Evolutionary conservation across 495 filamentous ascomycete genomes (phyloP), one percentile per base, ranked within the genome.

Genomic region (Chaetomium tenue): DNA sequence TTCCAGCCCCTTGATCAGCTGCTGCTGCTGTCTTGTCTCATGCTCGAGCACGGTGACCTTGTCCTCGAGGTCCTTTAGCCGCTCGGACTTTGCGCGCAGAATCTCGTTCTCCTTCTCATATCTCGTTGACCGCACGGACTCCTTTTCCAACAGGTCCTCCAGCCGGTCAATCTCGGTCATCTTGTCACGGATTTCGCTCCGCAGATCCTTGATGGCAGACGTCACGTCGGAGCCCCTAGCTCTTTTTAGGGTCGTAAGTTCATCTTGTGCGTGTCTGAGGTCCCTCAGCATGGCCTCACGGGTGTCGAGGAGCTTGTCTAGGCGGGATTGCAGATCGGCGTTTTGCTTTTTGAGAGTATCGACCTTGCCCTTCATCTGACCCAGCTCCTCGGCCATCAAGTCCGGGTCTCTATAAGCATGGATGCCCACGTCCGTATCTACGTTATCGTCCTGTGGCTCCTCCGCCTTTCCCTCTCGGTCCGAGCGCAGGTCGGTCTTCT

Each of bases 1-100:
- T 61, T 91, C 89, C 0, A 85, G 82, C 18, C 84, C 86, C 68
- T 91, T 95, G 28, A 91, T 88, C 71, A 91, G 91, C 74, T 89
- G 89, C n/a, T 83, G 79, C 9, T 93, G 82, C 63, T 91, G 86
- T 60, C 88, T 88, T 44, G 87, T 86, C 57, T 92, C 87, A 20
- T 84, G 86, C 63, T 87, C 88, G 44, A 93, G 82, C 63, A 90
- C 84, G 54, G 84, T 79, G 40, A 88, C 75, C 67, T 88, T 82
- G 68, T 84, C 82, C 42, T 81, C 71, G 22, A 80, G 68, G 39
- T 76, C 68, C 56, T 78, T 73, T 9, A 83, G 75, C 46, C 77
- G 78, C 42, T 77, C 74, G 28, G 78, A 73, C 46, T 72, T 77
- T 44, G 76, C 70, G 18, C 79, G 76, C 37, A 84, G 78, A 9